These are phyloP conservation scores for Claviceps fusiformis DNA, from an alignment of 2,329 filamentous ascomycete genomes.

Conservation along the genomic window DNA sequence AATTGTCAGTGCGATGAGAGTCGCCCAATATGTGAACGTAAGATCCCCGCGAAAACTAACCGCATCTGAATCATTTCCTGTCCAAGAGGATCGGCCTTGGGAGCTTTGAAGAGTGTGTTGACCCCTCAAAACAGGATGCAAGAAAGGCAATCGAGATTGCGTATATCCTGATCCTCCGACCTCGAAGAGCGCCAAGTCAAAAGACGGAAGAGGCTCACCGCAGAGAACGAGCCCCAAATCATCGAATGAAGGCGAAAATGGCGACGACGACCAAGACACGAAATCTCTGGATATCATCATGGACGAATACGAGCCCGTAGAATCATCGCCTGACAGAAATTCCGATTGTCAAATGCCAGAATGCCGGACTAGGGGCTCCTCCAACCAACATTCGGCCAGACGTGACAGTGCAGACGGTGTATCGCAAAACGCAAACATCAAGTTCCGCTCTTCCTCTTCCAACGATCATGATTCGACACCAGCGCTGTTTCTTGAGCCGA, in stretches of 20 bases:
- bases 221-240: constrained; percentile 38
- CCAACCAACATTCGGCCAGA: constrained; percentile 20
- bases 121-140: constrained; percentile 50
- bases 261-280: constrained; percentile 24
- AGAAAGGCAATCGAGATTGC: constrained; percentile 83
- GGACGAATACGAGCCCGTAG: constrained; percentile 39
- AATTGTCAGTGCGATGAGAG: constrained; percentile 68
- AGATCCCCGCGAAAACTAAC: constrained; percentile 12
- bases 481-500: constrained; percentile 15
- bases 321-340: constrained; percentile 8
- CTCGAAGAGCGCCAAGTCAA: constrained; percentile 26
- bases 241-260: constrained; percentile 39
- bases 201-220: constrained; percentile 22
- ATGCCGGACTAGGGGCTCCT: constrained; percentile 24
- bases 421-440: constrained; percentile 36
- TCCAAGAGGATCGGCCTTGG: neutral
- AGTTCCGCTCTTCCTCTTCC: constrained; percentile 36
- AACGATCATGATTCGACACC: constrained; percentile 21
- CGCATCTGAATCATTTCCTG: neutral
- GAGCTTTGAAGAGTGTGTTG: neutral
- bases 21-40: constrained; percentile 73
- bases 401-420: constrained; percentile 39
- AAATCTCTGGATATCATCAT: constrained; percentile 36
- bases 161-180: constrained; percentile 64
- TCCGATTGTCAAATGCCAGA: constrained; percentile 10